phyloP scores from a whole-genome alignment of 495 filamentous ascomycete genomes.

The Neurospora tetrasperma region DNA sequence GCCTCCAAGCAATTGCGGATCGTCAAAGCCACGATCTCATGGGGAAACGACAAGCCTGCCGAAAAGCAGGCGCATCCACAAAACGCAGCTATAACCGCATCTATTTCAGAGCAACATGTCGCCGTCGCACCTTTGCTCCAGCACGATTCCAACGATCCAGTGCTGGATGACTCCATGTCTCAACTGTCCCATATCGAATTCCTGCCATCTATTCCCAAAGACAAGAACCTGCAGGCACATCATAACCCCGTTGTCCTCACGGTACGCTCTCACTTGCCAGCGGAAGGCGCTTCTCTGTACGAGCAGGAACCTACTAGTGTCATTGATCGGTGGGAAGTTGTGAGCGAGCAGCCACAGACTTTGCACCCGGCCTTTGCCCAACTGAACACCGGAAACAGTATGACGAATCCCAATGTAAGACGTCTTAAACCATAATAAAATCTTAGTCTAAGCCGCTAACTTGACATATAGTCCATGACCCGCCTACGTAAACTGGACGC shows the following conservation, averaged over 20 bases:
- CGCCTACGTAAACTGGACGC: conserved; percentile 58
- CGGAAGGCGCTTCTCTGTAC: conserved; percentile 38
- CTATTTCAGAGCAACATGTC: conserved; percentile 39
- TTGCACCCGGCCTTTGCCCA: conserved; percentile 69
- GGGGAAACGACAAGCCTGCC: conserved; percentile 28
- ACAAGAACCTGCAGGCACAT: conserved; percentile 17
- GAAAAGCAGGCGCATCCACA: conserved; percentile 30
- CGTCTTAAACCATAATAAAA: background rate
- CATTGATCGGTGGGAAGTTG: conserved; percentile 70
- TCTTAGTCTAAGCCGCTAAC: conserved; percentile 10
- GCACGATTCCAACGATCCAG: conserved; percentile 30
- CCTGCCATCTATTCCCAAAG: conserved; percentile 47
- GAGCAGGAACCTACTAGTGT: conserved; percentile 54
- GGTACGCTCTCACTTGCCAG: conserved; percentile 54
- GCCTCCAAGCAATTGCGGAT: conserved; percentile 55
- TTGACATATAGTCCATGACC: conserved; percentile 38
- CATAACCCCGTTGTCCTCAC: conserved; percentile 51
- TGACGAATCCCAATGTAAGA: conserved; percentile 6
- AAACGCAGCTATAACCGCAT: conserved; percentile 27
- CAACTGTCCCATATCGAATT: conserved; percentile 58
- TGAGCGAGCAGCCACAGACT: conserved; percentile 42
- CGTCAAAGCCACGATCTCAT: conserved; percentile 50
- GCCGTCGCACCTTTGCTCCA: conserved; percentile 41
- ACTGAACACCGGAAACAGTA: conserved; percentile 47
- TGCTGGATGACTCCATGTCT: conserved; percentile 42